Evolutionary conservation across 768 basidiomycete genomes (phyloP).

Genomic region (Leccinellum albellum): DNA sequence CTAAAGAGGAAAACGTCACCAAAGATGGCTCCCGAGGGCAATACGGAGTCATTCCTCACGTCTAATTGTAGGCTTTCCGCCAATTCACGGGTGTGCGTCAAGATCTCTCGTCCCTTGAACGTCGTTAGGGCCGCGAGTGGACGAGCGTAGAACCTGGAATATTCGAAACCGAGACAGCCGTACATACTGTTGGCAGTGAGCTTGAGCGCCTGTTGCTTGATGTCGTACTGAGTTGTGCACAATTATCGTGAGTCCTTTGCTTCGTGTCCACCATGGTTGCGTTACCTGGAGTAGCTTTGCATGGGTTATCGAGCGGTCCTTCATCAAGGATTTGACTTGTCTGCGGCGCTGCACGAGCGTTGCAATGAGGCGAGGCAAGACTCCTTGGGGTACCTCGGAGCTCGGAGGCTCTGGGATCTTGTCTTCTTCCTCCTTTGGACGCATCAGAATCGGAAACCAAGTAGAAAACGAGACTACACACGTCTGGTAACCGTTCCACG

Average conservation of each 20-base stretch:
- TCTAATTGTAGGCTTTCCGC: slow-evolving; percentile 89
- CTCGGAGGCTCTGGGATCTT: slow-evolving; percentile 86
- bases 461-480: slow-evolving; percentile 18
- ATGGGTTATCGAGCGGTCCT: slow-evolving; percentile 67
- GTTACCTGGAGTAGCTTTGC: slow-evolving; percentile 81
- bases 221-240: slow-evolving; percentile 67
- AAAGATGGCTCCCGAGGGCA: not conserved
- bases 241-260: not conserved
- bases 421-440: slow-evolving; percentile 59
- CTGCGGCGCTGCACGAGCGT: slow-evolving; percentile 87
- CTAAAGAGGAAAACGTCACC: slow-evolving; percentile 37
- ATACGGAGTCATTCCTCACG: slow-evolving; percentile 45
- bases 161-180: slow-evolving; percentile 96
- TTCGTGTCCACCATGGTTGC: not conserved
- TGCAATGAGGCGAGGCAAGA: slow-evolving; percentile 97
- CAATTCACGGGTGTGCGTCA: slow-evolving; percentile 88
- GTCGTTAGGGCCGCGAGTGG: slow-evolving; percentile 97
- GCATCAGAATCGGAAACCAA: not conserved
- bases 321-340: slow-evolving; percentile 93
- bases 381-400: slow-evolving; percentile 69
- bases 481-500: slow-evolving; percentile 69
- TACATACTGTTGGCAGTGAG: slow-evolving; percentile 99
- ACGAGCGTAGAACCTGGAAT: slow-evolving; percentile 93
- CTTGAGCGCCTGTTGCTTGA: slow-evolving; percentile 95
- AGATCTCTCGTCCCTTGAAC: slow-evolving; percentile 94